Percentiles rank a stretch among this genome's conserved stretches.
These are phyloP conservation scores for Pichia membranifaciens DNA, from an alignment of 805 yeast genomes.

Conservation along the genomic window DNA sequence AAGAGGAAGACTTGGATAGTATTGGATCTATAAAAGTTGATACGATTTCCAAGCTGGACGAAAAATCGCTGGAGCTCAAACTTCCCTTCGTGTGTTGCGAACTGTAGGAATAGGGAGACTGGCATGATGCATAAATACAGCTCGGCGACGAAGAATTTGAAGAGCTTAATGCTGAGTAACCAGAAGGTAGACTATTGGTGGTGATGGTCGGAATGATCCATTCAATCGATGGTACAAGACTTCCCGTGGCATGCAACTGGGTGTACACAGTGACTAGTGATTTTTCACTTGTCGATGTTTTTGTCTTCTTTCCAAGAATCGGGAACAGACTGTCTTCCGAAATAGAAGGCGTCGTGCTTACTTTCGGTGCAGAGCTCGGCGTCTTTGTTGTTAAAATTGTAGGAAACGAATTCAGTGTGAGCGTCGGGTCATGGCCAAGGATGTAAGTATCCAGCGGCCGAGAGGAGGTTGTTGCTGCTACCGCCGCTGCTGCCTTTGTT, in stretches of 20 bases:
- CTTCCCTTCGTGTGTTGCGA: too few relatives aligned
- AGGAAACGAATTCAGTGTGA: background rate
- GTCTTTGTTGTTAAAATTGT: background rate
- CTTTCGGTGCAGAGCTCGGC: too few relatives aligned
- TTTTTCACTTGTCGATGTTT: background rate
- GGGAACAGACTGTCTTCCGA: background rate
- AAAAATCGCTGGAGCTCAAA: too few relatives aligned
- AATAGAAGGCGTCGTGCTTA: background rate
- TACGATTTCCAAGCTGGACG: background rate
- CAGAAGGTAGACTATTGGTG: constrained; percentile 17
- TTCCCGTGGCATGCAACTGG: constrained; percentile 3
- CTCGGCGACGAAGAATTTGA: background rate
- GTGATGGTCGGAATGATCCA: constrained; percentile 16
- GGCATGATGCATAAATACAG: too few relatives aligned
- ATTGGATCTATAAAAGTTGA: constrained; percentile 1
- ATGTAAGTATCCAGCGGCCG: too few relatives aligned
- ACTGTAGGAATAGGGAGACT: background rate
- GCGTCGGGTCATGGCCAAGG: too few relatives aligned
- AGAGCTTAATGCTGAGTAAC: constrained; percentile 16
- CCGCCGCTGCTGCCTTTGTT: background rate
- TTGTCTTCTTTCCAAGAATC: background rate
- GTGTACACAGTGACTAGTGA: constrained; percentile 11
- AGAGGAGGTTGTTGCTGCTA: background rate
- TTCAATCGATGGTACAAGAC: constrained; percentile 3
- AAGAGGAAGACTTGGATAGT: background rate